Conservation (phyloP, 352 stramenopile species). For the Phytophthora megakarya region DNA sequence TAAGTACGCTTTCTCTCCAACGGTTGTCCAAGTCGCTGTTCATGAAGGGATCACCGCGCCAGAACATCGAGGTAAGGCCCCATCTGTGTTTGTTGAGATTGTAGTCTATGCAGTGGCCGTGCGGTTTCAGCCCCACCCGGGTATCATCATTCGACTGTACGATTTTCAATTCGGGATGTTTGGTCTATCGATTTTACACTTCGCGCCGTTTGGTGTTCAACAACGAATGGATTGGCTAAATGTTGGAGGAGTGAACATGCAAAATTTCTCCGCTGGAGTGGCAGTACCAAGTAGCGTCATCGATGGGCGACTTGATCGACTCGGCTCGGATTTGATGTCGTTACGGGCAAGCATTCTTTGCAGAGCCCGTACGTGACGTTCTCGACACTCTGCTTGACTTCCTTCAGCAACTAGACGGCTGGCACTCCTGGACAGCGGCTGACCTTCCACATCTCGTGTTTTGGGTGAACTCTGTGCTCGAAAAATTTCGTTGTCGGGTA, state of each 20-base stretch:
- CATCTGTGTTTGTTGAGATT: conserved; percentile 15
- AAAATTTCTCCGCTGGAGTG: conserved; percentile 13
- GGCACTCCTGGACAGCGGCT: conserved; percentile 5
- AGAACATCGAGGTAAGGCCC: conserved; percentile 18
- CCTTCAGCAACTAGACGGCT: conserved; percentile 19
- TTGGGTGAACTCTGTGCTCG: conserved; percentile 19
- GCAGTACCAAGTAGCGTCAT: background rate
- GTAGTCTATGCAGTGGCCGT: background rate
- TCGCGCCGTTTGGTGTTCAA: conserved; percentile 5
- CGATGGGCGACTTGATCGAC: conserved; percentile 21
- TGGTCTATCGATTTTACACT: conserved; percentile 19
- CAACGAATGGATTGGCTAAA: conserved; percentile 13
- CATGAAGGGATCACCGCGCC: conserved; percentile 10
- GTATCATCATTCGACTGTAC: conserved; percentile 12
- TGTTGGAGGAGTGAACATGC: conserved; percentile 5
- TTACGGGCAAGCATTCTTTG: conserved; percentile 14
- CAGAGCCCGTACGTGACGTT: conserved; percentile 6
- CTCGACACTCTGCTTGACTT: conserved; percentile 22
- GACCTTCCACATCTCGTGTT: conserved; percentile 20
- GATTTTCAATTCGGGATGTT: conserved; percentile 20
- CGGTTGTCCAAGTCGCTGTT: background rate
- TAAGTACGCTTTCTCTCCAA: conserved; percentile 11
- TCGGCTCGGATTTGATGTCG: conserved; percentile 10
- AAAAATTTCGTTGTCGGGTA: conserved; percentile 17
- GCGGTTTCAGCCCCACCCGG: conserved; percentile 12